Evolutionary conservation across 225 moss, liverwort and hornwort genomes (phyloP).

Genomic region (Lunularia cruciata): DNA sequence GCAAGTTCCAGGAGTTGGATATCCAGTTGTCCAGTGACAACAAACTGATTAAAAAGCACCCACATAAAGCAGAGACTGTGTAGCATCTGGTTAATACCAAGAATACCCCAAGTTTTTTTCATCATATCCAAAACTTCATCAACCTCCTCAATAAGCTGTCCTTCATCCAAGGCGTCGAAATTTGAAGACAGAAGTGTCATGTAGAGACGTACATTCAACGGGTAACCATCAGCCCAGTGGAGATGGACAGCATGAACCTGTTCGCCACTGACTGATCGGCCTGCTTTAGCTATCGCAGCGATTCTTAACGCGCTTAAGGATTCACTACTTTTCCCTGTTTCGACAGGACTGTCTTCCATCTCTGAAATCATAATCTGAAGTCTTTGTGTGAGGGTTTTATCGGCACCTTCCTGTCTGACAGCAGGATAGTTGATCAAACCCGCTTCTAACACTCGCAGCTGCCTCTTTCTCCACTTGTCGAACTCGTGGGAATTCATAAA

Average conservation of each 20-base stretch:
- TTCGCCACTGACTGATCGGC: conserved; percentile 57
- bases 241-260: conserved; percentile 45
- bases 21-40: conserved; percentile 61
- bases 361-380: conserved; percentile 70
- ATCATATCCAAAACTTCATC: conserved; percentile 80
- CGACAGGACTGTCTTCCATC: conserved; percentile 58
- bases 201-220: conserved; percentile 74
- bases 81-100: conserved; percentile 63
- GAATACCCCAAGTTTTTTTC: conserved; percentile 76
- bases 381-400: conserved; percentile 53
- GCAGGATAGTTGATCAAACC: conserved; percentile 79
- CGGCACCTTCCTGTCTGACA: conserved; percentile 54
- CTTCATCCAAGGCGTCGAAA: conserved; percentile 72
- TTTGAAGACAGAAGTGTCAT: conserved; percentile 51
- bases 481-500: conserved; percentile 62
- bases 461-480: conserved; percentile 73
- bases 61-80: conserved; percentile 88
- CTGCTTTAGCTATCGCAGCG: conserved; percentile 74
- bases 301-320: conserved; percentile 69
- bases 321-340: conserved; percentile 75
- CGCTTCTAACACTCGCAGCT: conserved; percentile 73
- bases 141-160: conserved; percentile 63
- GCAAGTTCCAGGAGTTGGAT: conserved; percentile 62
- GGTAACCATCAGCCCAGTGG: conserved; percentile 93
- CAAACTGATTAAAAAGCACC: conserved; percentile 78